These are phyloP conservation scores for Penicillium expansum DNA, from an alignment of 2,329 filamentous ascomycete species.

Conservation along the genomic window DNA sequence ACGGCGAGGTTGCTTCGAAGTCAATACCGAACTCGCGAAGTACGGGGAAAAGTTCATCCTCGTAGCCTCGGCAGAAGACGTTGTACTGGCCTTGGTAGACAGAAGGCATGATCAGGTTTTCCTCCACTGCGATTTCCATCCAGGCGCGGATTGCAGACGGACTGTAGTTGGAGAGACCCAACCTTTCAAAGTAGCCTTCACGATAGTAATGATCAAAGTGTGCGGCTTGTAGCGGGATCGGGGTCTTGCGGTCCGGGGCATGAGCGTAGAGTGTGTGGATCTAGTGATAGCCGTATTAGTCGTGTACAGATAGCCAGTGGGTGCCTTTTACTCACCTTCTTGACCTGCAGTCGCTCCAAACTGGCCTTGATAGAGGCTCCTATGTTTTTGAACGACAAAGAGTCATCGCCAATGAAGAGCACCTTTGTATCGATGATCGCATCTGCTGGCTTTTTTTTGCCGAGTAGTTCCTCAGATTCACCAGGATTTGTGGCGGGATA, in stretches of 20 bases:
- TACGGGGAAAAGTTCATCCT: slow-evolving; percentile 1
- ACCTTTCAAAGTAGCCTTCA: neutral
- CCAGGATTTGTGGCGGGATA: slow-evolving; percentile 3
- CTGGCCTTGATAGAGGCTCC: neutral
- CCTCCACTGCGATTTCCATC: neutral
- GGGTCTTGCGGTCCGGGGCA: slow-evolving; percentile 2
- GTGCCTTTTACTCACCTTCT: neutral
- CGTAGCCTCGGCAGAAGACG: slow-evolving; percentile 3
- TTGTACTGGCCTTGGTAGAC: slow-evolving; percentile 8
- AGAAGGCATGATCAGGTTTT: neutral
- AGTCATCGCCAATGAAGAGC: neutral
- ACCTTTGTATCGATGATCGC: slow-evolving; percentile 3
- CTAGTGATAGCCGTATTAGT: neutral
- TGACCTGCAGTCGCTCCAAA: neutral
- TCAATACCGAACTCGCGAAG: neutral
- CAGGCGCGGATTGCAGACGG: neutral
- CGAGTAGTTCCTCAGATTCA: neutral
- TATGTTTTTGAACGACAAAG: neutral
- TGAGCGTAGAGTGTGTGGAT: slow-evolving; percentile 5
- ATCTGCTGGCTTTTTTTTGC: neutral
- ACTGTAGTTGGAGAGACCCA: slow-evolving; percentile 6
- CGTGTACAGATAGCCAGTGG: rapidly evolving
- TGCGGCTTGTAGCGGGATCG: slow-evolving; percentile 1
- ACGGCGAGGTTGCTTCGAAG: neutral
- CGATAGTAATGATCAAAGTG: slow-evolving; percentile 4